Evolutionary conservation across 106 monocot genomes (phyloP), one percentile per base, ranked within the genome.

Genomic region (Cymbidium sinense): DNA sequence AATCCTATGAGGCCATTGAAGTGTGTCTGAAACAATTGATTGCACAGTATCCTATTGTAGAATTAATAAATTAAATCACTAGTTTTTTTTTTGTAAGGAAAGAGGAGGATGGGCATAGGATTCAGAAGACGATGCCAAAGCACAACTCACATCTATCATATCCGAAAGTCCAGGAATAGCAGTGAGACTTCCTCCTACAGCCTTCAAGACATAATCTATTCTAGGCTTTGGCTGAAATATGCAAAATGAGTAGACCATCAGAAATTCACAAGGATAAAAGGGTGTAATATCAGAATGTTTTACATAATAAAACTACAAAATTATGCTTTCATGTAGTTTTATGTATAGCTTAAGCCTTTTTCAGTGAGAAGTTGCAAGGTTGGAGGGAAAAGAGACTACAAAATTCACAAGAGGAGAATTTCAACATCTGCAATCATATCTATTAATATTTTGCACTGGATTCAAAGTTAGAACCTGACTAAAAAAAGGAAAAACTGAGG

Each of bases 1-100:
- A 79, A 98, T 90, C 75, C 96, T 91, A 77, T 98, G 96, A 17
- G 96, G 96, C 96, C 96, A 98, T 76, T 94, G 78, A n/a, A 98
- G 91, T 83, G 83, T 83, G 77, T 98, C 96, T 1, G 88, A 76
- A 75, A 98, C 85, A 76, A 98, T 90, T 69, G 94, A 81, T 28
- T 83, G 54, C 62, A 98, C 94, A 65, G 92, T 98, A 77, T 98
- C 93, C 96, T 98, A 4, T 0, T 37, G 41, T 9, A 41, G 21
- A 13, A 73, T 73, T 44, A 23, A 78, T 31, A 69, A 31, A 1
- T n/a, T 25, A 34, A 9, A 72, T 28, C 18, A 15, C 0, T n/a
- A 41, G 21, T 34, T 25, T 43, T 25, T 34, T 34, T 25, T 43
- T 25, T 34, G 43, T 34, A 62, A 23, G 35, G 1, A 30, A 6